These are phyloP conservation scores for Coemansia asiatica DNA, from an alignment of 192 early-diverging fungal genomes.

Conservation along the genomic window DNA sequence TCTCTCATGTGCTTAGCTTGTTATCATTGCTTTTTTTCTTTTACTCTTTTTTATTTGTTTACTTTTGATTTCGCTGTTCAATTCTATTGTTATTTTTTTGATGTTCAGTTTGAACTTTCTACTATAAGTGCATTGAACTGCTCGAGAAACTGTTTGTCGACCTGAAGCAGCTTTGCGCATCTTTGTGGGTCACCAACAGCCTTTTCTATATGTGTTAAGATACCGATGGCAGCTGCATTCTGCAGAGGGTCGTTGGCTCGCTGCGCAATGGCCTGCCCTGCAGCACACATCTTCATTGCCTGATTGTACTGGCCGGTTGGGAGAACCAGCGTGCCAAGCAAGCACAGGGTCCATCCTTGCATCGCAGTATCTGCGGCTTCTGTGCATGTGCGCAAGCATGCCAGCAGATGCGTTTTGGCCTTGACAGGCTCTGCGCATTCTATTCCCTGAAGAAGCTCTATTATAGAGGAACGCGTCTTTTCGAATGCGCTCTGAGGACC, in stretches of 20 bases:
- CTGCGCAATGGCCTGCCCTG: conserved; percentile 45
- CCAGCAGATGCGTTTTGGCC: conserved; percentile 39
- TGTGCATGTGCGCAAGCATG: conserved; percentile 28
- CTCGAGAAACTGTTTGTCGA: conserved; percentile 29
- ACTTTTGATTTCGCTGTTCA: background rate
- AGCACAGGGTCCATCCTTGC: conserved; percentile 48
- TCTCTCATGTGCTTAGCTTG: conserved; percentile 3
- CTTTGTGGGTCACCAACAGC: conserved; percentile 39
- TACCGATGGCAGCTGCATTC: conserved; percentile 48
- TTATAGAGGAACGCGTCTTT: conserved; percentile 12
- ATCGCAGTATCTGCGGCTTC: conserved; percentile 28
- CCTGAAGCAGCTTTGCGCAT: conserved; percentile 32
- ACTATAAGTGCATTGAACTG: conserved; percentile 34
- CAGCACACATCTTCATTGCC: conserved; percentile 50
- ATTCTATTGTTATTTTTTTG: background rate
- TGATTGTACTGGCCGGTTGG: conserved; percentile 45
- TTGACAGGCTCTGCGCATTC: conserved; percentile 34
- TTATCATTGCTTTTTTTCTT: background rate
- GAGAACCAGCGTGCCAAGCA: conserved; percentile 40
- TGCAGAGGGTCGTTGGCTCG: conserved; percentile 39
- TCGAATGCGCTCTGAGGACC: conserved; percentile 15
- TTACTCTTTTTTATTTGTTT: conserved; percentile 5
- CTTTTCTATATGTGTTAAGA: conserved; percentile 37
- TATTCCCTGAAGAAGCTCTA: conserved; percentile 37
- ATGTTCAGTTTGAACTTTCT: background rate